Evolutionary conservation across 2,329 filamentous ascomycete genomes (phyloP), one percentile per base, ranked within the genome.

Genomic region (Cladosporium halotolerans): DNA sequence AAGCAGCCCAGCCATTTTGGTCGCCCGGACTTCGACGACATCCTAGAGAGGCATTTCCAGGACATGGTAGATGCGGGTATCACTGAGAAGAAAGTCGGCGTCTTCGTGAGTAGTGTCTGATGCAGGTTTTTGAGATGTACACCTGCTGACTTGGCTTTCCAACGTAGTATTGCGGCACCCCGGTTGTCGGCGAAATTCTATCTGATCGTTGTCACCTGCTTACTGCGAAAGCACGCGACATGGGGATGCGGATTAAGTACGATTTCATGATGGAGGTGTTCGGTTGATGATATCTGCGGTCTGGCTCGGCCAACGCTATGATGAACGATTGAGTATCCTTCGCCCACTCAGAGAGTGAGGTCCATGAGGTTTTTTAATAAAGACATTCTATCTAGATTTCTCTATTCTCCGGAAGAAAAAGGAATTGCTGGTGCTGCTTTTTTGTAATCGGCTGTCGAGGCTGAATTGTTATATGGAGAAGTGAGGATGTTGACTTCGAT

Each of bases 231-330:
- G 78, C 76, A 0, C 68, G 76, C 31, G 67, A 73, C n/a, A 78
- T 80, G 57, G 76, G 73, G 13, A 74, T 72, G 45, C 76, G 73
- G 60, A 71, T 82, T 32, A 70, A 79, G 61, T 82, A 82, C 63
- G 70, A 78, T 50, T 82, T 82, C 50, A 77, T 79, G 72, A 79
- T 79, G 52, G 79, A 81, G 58, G 77, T 81, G 0, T 82, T 82
- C 68, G 76, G 73, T 10, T 61, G 39, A 54, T 7, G 23, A 28
- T 28, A 28, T 28, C 7, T 28, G 23, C 23, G 7, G 23, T 28
- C 23, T 28, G 5, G 23, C 7, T 7, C 23, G 3, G 23, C 23
- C 23, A 28, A 28, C 23, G 23, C 23, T 28, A 28, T 28, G 5
- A 28, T 28, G 23, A 7, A 28, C 23, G 23, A 28, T 7, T 28